Percentiles rank a stretch among this genome's conserved stretches.
Conservation (phyloP, 768 basidiomycete species). For the Boletus bicolor region DNA sequence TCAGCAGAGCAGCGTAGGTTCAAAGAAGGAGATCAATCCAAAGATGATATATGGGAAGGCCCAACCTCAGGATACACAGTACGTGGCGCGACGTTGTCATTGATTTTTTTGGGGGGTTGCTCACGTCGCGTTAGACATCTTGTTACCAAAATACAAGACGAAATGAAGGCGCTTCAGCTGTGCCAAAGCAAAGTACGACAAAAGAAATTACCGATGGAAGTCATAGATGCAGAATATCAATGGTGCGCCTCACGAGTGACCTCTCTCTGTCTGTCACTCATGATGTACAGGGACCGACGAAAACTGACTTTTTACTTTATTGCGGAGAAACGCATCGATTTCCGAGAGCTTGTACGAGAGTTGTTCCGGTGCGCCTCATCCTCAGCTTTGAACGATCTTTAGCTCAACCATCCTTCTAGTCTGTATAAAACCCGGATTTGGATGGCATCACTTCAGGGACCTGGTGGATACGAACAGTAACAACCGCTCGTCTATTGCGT, state of each 20-base stretch:
- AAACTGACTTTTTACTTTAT: constrained; percentile 98
- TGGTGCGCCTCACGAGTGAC: constrained; percentile 54
- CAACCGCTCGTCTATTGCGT: background rate
- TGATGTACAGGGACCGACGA: constrained; percentile 77
- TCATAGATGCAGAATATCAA: constrained; percentile 97
- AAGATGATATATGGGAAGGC: constrained; percentile 96
- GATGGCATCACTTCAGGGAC: constrained; percentile 81
- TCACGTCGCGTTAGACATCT: constrained; percentile 51
- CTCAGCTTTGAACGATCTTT: constrained; percentile 1
- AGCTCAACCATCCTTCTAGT: constrained; percentile 35
- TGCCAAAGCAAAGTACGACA: constrained; percentile 91
- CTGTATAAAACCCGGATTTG: constrained; percentile 94
- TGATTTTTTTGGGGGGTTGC: background rate
- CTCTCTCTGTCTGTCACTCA: background rate
- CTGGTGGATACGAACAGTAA: constrained; percentile 43
- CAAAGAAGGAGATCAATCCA: constrained; percentile 92
- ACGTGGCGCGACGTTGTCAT: constrained; percentile 17
- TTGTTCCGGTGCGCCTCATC: constrained; percentile 65
- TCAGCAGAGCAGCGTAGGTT: constrained; percentile 29
- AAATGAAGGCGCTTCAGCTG: constrained; percentile 85
- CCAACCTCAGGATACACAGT: constrained; percentile 77
- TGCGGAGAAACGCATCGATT: constrained; percentile 93
- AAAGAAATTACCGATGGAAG: constrained; percentile 97
- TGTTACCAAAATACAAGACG: constrained; percentile 82
- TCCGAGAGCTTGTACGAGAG: constrained; percentile 93